phyloP scores from a whole-genome alignment of 305 asterid species.

The Rubia balearica region DNA sequence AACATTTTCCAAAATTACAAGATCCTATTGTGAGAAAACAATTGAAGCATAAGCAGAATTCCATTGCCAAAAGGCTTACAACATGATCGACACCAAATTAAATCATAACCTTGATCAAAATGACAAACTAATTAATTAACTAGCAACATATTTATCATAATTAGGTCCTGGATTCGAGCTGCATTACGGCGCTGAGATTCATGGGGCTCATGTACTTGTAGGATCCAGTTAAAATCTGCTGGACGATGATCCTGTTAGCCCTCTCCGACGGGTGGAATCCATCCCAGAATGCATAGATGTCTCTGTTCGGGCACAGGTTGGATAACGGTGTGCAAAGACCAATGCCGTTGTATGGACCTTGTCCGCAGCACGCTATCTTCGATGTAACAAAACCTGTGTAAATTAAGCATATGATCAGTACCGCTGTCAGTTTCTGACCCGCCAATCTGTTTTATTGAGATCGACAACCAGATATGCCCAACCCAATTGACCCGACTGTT shows the following conservation, averaged over 20 bases:
- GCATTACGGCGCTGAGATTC: conserved; percentile 52
- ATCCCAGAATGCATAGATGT: conserved; percentile 68
- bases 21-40: not conserved
- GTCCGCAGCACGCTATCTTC: conserved; percentile 76
- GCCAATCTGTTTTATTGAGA: not conserved
- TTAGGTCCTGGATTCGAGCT: conserved; percentile 39
- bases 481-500: too few relatives aligned
- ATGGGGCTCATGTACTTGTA: conserved; percentile 57
- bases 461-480: too few relatives aligned
- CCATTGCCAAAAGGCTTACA: not conserved
- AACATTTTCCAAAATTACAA: conserved; percentile 6
- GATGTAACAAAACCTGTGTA: conserved; percentile 56
- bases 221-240: conserved; percentile 49
- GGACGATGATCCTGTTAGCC: conserved; percentile 58
- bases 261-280: conserved; percentile 65
- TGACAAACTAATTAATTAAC: not conserved
- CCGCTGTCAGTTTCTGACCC: not conserved
- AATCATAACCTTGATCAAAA: not conserved
- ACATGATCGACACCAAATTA: not conserved
- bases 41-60: not conserved
- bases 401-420: not conserved
- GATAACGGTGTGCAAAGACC: conserved; percentile 72
- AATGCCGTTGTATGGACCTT: conserved; percentile 71
- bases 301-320: conserved; percentile 58
- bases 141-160: not conserved